A percentile compares a stretch with the other conserved stretches of the same genome.
These are phyloP conservation scores for Globisporangium nodosum DNA, from an alignment of 352 stramenopile species.

Conservation along the genomic window DNA sequence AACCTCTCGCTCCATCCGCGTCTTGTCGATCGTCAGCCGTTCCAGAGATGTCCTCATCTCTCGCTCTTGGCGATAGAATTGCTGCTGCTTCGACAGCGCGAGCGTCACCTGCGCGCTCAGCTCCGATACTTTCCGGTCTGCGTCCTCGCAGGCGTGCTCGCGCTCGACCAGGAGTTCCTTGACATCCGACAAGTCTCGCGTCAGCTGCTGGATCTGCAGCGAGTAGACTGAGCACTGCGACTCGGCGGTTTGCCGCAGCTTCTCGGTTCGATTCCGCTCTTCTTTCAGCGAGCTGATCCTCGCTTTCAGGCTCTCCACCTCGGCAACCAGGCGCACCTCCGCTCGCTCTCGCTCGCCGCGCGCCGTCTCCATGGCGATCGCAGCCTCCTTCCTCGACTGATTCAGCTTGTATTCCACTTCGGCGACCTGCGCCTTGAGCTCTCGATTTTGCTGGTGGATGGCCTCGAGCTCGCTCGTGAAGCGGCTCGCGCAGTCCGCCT, in stretches of 20 bases:
- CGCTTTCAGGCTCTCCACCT: conserved; percentile 58
- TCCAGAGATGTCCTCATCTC: conserved; percentile 58
- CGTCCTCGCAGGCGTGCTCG: conserved; percentile 61
- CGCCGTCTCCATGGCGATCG: conserved; percentile 22
- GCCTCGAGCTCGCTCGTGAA: conserved; percentile 49
- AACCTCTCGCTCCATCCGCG: conserved; percentile 56
- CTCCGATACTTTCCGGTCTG: conserved; percentile 60
- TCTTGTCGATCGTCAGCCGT: conserved; percentile 53
- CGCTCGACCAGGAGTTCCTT: conserved; percentile 53
- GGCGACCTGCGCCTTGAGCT: conserved; percentile 42
- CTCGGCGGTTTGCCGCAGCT: conserved; percentile 41
- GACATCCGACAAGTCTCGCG: conserved; percentile 42
- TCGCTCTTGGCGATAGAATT: conserved; percentile 65
- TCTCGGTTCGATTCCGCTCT: conserved; percentile 47
- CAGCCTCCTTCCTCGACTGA: conserved; percentile 35
- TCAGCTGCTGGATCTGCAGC: conserved; percentile 51
- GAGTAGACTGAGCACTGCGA: conserved; percentile 34
- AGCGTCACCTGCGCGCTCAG: conserved; percentile 59
- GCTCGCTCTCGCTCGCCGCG: conserved; percentile 44
- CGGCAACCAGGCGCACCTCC: conserved; percentile 44
- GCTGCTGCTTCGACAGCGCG: conserved; percentile 69
- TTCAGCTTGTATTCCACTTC: conserved; percentile 50
- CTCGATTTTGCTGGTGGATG: conserved; percentile 54
- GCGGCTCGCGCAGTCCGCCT: conserved; percentile 44
- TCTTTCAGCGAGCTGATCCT: conserved; percentile 48